A percentile compares a stretch with the other conserved stretches of the same genome.
Evolutionary conservation across 257 asterid species (phyloP).

Genomic region (Nicotiana benthamiana): DNA sequence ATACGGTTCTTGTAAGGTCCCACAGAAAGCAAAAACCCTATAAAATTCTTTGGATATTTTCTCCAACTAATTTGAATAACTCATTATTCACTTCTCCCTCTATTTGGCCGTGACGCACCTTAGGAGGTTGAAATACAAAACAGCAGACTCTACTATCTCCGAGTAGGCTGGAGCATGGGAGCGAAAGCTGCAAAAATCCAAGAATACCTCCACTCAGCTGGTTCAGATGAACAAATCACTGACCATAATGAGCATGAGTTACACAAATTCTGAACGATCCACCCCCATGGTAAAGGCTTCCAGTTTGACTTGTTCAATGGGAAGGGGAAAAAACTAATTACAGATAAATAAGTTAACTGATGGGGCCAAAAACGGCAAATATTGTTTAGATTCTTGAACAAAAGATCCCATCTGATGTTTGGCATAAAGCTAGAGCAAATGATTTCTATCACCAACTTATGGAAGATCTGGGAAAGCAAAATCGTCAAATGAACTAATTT

Average conservation of each 20-base stretch:
- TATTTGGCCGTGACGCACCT: not conserved
- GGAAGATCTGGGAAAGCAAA: not conserved
- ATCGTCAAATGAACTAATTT: conserved; percentile 1
- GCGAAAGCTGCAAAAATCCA: not conserved
- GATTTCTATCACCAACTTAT: not conserved
- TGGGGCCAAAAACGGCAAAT: not conserved
- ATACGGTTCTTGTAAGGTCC: not conserved
- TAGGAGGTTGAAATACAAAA: not conserved
- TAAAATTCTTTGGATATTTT: not conserved
- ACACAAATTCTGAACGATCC: not conserved
- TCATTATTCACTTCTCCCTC: not conserved
- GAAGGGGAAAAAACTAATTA: not conserved
- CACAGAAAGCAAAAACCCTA: not conserved
- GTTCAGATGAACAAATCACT: not conserved
- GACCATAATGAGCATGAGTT: not conserved
- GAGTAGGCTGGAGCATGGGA: not conserved
- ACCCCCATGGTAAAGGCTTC: not conserved
- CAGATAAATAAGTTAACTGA: not conserved
- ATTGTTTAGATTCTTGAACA: conserved; percentile 1
- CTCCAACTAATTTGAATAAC: not conserved
- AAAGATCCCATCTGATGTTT: not conserved
- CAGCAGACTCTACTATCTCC: not conserved
- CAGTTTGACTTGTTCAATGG: not conserved
- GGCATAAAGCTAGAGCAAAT: not conserved
- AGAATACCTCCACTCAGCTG: not conserved